Conservation (phyloP, 2,329 filamentous ascomycete species). For the Penicillium verrucosum region DNA sequence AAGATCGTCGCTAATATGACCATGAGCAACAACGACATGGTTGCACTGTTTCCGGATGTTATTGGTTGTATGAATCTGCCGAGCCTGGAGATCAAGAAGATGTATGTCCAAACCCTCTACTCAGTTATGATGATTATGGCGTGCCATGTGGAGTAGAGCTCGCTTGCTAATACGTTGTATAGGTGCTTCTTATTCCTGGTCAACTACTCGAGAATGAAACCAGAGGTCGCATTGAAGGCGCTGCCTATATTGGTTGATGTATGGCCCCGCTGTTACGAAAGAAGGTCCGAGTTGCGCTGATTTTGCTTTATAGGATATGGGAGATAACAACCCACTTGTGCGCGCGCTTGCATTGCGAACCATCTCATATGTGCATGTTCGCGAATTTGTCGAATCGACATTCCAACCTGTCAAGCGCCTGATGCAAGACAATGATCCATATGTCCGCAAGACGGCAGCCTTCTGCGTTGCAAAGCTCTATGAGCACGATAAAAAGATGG, state of each 20-base stretch:
- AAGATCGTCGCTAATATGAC: slow-evolving; percentile 99
- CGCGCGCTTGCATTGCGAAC: slow-evolving; percentile 88
- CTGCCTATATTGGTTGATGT: slow-evolving; percentile 82
- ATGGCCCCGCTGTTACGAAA: slow-evolving; percentile 27
- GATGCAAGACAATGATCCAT: slow-evolving; percentile 83
- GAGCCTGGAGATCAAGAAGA: slow-evolving; percentile 98
- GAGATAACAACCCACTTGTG: slow-evolving; percentile 86
- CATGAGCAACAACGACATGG: slow-evolving; percentile 99
- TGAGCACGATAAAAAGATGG: slow-evolving; percentile 87
- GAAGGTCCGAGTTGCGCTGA: slow-evolving; percentile 2
- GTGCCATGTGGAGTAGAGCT: not conserved
- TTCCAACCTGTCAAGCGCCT: slow-evolving; percentile 79
- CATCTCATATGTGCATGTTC: slow-evolving; percentile 95
- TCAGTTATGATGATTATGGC: not conserved
- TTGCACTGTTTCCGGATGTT: slow-evolving; percentile 91
- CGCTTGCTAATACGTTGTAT: slow-evolving; percentile 14
- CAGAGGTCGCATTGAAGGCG: slow-evolving; percentile 89
- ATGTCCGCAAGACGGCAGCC: slow-evolving; percentile 94
- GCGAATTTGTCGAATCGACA: slow-evolving; percentile 90
- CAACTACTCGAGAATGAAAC: slow-evolving; percentile 92
- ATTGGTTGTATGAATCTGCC: slow-evolving; percentile 93
- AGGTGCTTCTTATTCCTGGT: slow-evolving; percentile 98
- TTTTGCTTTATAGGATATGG: slow-evolving; percentile 67
- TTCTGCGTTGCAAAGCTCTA: slow-evolving; percentile 97
- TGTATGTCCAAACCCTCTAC: slow-evolving; percentile 54